Evolutionary conservation across 1,284 basidiomycete species (phyloP), one percentile per base, ranked within the genome.

Genomic region (Phenoliferia sp.): DNA sequence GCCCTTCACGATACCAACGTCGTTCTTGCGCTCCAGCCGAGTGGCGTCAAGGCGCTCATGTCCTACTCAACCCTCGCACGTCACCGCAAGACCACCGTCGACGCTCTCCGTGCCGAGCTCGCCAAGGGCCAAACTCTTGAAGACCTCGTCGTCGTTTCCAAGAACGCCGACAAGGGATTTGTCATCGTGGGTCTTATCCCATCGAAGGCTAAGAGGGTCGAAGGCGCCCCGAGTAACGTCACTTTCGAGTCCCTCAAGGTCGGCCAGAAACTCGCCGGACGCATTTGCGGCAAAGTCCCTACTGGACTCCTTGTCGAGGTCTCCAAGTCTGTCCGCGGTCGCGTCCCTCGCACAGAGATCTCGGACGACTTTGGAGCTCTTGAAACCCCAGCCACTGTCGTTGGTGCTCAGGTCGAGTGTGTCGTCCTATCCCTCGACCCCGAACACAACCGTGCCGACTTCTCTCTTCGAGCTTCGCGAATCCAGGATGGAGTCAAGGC

Each of bases 31-130:
- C 84, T 95, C 36, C 82, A 87, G 64, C 88, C 90, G 0, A 86
- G 85, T 16, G 84, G 86, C 72, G 84, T 90, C 55, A 87, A 87
- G 33, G 94, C 92, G 0, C 83, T 98, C 22, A 81, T 98, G 22
- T 93, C 94, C 3, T 82, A 95, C 59, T 88, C 88, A 75, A 90
- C 92, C 72, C 82, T 98, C 58, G 92, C 94, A n/a, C 90, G 91
- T 72, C 85, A 88, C 75, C 86, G 90, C 29, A 83, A 82, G 28
- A 80, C 86, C 16, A 83, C 87, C 1, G 81, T 89, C 16, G 82
- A 88, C n/a, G 88, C 91, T 73, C 82, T 96, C 28, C 86, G 87
- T 31, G 80, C 82, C 1, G 79, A 82, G 3, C 81, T 98, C 59
- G 59, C 58, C 9, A 86, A 88, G 74, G 91, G 90, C 22, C 89